These are phyloP conservation scores for Sicyos baderoa DNA, from an alignment of 306 rosid genomes.

Conservation along the genomic window DNA sequence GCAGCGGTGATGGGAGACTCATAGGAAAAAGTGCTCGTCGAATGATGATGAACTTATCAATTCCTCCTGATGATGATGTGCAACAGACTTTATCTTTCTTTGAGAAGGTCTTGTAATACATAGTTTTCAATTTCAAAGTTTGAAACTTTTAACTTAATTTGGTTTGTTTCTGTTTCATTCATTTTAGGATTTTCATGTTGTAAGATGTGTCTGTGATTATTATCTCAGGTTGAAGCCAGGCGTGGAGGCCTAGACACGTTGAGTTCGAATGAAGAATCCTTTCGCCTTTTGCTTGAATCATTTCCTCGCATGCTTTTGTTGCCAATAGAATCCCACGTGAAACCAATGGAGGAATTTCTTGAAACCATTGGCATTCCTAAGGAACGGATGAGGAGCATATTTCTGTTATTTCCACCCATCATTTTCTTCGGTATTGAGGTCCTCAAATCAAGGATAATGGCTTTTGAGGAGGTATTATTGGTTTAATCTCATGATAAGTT, in stretches of 20 bases:
- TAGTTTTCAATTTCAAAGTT: not conserved
- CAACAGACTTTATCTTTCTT: slow-evolving; percentile 74
- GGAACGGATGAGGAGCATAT: slow-evolving; percentile 31
- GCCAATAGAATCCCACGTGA: slow-evolving; percentile 43
- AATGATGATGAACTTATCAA: slow-evolving; percentile 59
- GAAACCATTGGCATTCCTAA: slow-evolving; percentile 46
- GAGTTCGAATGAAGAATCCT: slow-evolving; percentile 40
- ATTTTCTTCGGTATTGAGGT: slow-evolving; percentile 38
- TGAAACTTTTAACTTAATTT: not conserved
- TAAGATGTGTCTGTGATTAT: slow-evolving; percentile 17
- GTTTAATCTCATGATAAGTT: not conserved
- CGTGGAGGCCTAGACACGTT: slow-evolving; percentile 66
- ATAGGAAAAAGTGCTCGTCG: slow-evolving; percentile 47
- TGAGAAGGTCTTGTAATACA: slow-evolving; percentile 44
- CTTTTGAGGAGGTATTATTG: slow-evolving; percentile 54
- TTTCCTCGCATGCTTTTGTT: slow-evolving; percentile 63
- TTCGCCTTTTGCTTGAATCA: slow-evolving; percentile 50
- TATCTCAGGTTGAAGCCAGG: slow-evolving; percentile 57
- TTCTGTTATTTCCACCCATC: slow-evolving; percentile 61
- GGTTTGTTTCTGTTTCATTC: slow-evolving; percentile 14
- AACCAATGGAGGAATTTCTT: slow-evolving; percentile 43
- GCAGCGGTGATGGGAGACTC: slow-evolving; percentile 25
- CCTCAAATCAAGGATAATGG: slow-evolving; percentile 42
- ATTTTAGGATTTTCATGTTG: not conserved
- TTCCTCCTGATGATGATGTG: slow-evolving; percentile 67